These are phyloP conservation scores for Psilocybe mexicana DNA, from an alignment of 1,284 basidiomycete species.

Conservation along the genomic window DNA sequence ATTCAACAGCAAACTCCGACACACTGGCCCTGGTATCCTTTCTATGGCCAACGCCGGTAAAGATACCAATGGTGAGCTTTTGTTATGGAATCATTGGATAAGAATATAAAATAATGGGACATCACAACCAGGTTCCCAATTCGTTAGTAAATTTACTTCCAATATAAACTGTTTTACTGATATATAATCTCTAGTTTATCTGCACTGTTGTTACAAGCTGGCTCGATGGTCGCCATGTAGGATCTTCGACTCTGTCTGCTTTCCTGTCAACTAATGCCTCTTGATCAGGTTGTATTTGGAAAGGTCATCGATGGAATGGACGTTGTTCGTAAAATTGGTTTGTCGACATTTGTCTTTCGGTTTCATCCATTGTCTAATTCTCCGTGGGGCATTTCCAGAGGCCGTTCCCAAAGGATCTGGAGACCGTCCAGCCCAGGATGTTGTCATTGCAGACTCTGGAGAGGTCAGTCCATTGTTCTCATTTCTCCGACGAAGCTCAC, in stretches of 20 bases:
- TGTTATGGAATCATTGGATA: conserved; percentile 15
- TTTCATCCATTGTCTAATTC: neutral
- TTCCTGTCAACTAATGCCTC: conserved; percentile 7
- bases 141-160: conserved; percentile 47
- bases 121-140: conserved; percentile 70
- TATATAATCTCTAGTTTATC: conserved; percentile 62
- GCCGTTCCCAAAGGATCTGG: conserved; percentile 62
- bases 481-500: conserved; percentile 2
- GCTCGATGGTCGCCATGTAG: conserved; percentile 75
- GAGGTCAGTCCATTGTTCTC: conserved; percentile 54
- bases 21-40: conserved; percentile 81
- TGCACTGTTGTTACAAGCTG: conserved; percentile 77
- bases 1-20: conserved; percentile 75
- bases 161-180: neutral
- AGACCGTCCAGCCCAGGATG: conserved; percentile 73
- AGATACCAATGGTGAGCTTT: conserved; percentile 73
- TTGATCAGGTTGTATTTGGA: conserved; percentile 83
- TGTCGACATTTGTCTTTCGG: conserved; percentile 19
- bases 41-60: conserved; percentile 95
- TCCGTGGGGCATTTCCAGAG: conserved; percentile 44
- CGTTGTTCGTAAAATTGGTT: conserved; percentile 74
- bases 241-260: conserved; percentile 24
- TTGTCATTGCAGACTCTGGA: conserved; percentile 80
- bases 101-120: neutral
- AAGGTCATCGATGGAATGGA: conserved; percentile 91